Conservation (phyloP, 2,329 filamentous ascomycete species). For the Xylaria sp. region DNA sequence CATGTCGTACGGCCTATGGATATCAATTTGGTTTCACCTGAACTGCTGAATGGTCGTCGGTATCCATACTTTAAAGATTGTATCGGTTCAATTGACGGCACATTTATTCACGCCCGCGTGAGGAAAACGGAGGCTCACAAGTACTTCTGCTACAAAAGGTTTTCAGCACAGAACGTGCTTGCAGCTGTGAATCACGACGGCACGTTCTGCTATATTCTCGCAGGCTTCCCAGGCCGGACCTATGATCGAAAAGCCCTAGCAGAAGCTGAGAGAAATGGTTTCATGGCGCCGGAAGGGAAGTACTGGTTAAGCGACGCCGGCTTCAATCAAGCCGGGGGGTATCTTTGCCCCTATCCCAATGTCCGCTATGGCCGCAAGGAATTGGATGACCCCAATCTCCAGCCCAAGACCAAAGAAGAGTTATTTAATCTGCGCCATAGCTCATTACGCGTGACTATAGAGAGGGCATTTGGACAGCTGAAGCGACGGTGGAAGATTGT, state of each 20-base stretch:
- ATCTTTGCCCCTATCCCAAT: neutral
- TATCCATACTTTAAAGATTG: neutral
- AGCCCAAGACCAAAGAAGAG: neutral
- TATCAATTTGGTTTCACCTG: neutral
- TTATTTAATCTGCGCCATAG: neutral
- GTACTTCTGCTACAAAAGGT: neutral
- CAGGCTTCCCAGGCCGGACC: neutral
- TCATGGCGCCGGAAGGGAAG: neutral
- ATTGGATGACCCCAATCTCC: neutral
- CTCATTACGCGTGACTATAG: neutral
- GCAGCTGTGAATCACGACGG: neutral
- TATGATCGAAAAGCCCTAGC: neutral
- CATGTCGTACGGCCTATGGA: neutral
- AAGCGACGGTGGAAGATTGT: neutral
- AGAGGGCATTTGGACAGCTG: neutral
- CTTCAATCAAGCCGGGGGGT: neutral
- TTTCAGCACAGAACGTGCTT: neutral
- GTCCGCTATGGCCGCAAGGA: neutral
- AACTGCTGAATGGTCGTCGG: neutral
- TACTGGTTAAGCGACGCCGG: neutral
- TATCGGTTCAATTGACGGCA: neutral
- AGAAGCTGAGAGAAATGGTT: neutral
- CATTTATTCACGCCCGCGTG: neutral
- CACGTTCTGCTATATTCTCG: neutral
- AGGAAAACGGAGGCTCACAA: neutral